Base-by-base conservation (phyloP, 768 basidiomycete species). In the Mycena rebaudengoi region DNA sequence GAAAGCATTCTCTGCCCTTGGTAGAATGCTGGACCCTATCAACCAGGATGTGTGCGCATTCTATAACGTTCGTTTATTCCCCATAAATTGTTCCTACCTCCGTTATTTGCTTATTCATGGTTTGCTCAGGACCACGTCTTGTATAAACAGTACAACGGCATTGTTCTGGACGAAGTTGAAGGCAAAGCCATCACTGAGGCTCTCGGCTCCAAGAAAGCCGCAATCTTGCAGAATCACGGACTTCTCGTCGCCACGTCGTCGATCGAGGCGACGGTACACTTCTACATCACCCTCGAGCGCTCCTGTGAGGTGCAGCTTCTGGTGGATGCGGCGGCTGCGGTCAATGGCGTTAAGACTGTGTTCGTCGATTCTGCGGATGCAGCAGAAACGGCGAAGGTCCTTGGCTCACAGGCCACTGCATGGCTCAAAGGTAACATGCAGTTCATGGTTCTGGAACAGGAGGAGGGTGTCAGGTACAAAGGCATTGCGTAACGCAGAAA, bases 1-100 rank as follows among this genome's bases (percentile, higher is more conserved):
- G 32, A 85, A 82, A 67, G 82, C 83, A 0, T 86, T 82, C 72
- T 81, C 82, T 8, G 73, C 81, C 8, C 77, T 85, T 26, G 83
- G 83, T 14, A 76, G 72, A 26, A 72, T 75, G 14, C 71, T 83
- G 33, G 80, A 83, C 30, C 78, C 81, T 67, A 74, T 81, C 43
- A 78, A 78, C 7, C 83, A 84, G 68, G 84, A 84, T 59, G 67
- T 79, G 13, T 83, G 80, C 56, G 75, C 76, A 4, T 82, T 85
- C 67, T 80, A 79, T 62, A 69, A 83, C 49, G 54, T 69, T 25
- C 37, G 23, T 44, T 44, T 39, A 50, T 12, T 60, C n/a, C n/a
- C n/a, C n/a, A n/a, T n/a, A n/a, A n/a, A n/a, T n/a, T n/a, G n/a
- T 48, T 56, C 26, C 35, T 52, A 32, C 43, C 35, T 28, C 35